Evolutionary conservation across 1,284 basidiomycete species (phyloP).

Genomic region (Ustilago lituana): DNA sequence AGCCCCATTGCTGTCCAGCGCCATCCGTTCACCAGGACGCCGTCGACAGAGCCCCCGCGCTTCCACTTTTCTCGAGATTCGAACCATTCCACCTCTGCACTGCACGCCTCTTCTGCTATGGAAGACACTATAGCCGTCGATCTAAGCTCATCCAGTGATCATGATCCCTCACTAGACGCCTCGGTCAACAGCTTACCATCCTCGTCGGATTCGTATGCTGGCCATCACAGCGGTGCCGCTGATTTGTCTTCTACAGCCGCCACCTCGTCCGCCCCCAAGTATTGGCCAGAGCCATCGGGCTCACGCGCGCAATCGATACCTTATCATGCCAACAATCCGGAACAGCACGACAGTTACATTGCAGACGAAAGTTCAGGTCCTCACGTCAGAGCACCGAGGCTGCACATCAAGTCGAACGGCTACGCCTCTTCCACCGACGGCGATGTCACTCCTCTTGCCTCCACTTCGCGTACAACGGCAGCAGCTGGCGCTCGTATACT

Average conservation of each 20-base stretch:
- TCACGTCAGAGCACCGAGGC: slow-evolving; percentile 16
- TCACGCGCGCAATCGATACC: slow-evolving; percentile 5
- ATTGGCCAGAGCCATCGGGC: slow-evolving; percentile 29
- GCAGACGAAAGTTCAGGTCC: slow-evolving; percentile 16
- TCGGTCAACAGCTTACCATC: slow-evolving; percentile 13
- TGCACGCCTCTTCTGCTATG: slow-evolving; percentile 1
- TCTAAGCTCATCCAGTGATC: slow-evolving; percentile 23
- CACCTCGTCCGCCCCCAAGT: slow-evolving; percentile 2
- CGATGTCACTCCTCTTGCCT: slow-evolving; percentile 41
- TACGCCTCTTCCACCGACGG: slow-evolving; percentile 54
- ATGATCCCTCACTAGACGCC: slow-evolving; percentile 16
- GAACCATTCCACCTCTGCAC: neutral
- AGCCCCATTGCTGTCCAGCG: slow-evolving; percentile 22
- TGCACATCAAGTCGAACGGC: slow-evolving; percentile 25
- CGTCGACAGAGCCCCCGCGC: slow-evolving; percentile 40
- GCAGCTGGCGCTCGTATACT: slow-evolving; percentile 15
- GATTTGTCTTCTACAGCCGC: neutral
- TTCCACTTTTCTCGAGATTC: slow-evolving; percentile 26
- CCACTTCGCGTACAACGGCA: slow-evolving; percentile 18
- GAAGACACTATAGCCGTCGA: slow-evolving; percentile 26
- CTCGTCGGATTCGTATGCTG: slow-evolving; percentile 11
- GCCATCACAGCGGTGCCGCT: neutral
- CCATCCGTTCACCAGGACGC: slow-evolving; percentile 33
- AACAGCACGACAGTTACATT: slow-evolving; percentile 12
- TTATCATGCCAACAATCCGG: slow-evolving; percentile 1